phyloP scores from a whole-genome alignment of 148 eudicot species.

The Camellia sinensis region DNA sequence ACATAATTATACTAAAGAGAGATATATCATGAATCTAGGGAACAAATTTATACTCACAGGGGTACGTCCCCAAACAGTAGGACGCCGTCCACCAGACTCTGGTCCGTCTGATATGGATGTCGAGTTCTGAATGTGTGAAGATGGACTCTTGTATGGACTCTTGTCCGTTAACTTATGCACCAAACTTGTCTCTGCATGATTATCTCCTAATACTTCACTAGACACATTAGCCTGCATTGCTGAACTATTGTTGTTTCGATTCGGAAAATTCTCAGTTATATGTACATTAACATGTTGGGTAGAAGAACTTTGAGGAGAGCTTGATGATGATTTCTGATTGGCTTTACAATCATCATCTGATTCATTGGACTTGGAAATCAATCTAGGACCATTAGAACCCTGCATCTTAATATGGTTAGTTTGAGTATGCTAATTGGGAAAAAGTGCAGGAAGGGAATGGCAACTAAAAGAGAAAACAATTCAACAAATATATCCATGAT shows the following conservation, averaged over 20 bases:
- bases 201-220: constrained; percentile 18
- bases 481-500: constrained; percentile 4
- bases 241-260: constrained; percentile 18
- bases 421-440: constrained; percentile 12
- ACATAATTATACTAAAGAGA: background rate
- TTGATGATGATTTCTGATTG: constrained; percentile 26
- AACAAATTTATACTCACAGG: constrained; percentile 47
- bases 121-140: constrained; percentile 25
- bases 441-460: background rate
- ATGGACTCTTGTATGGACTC: constrained; percentile 24
- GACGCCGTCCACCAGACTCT: constrained; percentile 28
- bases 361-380: constrained; percentile 41
- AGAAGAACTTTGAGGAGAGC: constrained; percentile 28
- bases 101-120: constrained; percentile 30
- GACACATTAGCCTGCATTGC: constrained; percentile 16
- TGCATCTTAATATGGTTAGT: constrained; percentile 26
- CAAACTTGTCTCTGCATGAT: constrained; percentile 29
- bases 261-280: constrained; percentile 15
- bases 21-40: background rate
- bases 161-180: constrained; percentile 20
- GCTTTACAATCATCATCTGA: constrained; percentile 24
- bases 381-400: constrained; percentile 37
- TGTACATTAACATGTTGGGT: constrained; percentile 25
- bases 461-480: background rate
- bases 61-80: constrained; percentile 62